These are phyloP conservation scores for Spongispora temasekensis DNA, from an alignment of 1,284 basidiomycete species.

Conservation along the genomic window DNA sequence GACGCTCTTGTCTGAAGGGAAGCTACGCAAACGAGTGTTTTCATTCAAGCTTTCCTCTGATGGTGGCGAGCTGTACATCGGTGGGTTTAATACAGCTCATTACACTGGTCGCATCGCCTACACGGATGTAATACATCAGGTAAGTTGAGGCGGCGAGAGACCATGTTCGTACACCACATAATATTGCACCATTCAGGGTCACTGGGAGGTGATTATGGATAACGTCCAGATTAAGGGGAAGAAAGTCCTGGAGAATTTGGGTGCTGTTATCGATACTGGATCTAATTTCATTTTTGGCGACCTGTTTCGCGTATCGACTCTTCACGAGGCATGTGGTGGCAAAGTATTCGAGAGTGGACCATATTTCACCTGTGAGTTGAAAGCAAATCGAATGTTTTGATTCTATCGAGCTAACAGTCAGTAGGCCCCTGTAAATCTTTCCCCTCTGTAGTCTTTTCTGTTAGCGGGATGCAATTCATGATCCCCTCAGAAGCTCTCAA, in stretches of 20 bases:
- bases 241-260: neutral
- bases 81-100: neutral
- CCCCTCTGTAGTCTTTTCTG: no score
- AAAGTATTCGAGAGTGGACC: neutral
- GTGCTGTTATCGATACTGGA: neutral
- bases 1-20: neutral
- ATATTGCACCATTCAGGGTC: neutral
- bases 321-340: neutral
- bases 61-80: neutral
- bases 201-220: neutral
- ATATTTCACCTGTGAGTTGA: neutral
- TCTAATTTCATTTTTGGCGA: neutral
- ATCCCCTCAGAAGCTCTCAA: no score
- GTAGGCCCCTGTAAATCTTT: no score
- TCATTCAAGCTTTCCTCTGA: neutral
- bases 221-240: neutral
- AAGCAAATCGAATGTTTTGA: no score
- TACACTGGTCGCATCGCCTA: neutral
- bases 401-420: no score
- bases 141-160: neutral
- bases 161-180: neutral
- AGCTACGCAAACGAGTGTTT: neutral
- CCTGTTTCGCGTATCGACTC: neutral
- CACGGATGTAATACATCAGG: neutral
- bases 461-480: no score